phyloP scores from a whole-genome alignment of 2,329 filamentous ascomycete species.

The Aureobasidium sp. region DNA sequence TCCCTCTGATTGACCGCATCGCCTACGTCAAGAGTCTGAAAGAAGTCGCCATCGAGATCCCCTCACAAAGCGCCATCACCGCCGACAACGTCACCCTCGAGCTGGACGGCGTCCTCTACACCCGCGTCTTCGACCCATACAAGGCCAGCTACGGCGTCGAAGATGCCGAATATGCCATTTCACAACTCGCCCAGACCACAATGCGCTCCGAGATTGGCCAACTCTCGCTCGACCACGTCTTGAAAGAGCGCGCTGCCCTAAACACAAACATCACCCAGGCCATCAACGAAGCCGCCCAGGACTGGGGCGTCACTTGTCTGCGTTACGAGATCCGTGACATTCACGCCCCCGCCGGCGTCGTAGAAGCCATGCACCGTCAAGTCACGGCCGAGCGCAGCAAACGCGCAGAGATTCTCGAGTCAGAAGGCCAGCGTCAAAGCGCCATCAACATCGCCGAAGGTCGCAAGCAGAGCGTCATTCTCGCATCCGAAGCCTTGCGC shows the following conservation, averaged over 20 bases:
- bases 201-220: conserved; percentile 99
- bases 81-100: conserved; percentile 97
- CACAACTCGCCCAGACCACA: conserved; percentile 93
- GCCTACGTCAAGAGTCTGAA: conserved; percentile 97
- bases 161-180: conserved; percentile 97
- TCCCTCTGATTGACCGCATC: conserved; percentile 90
- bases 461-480: conserved; percentile 91
- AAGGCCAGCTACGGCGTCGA: conserved; percentile 98
- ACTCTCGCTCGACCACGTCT: conserved; percentile 88
- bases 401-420: conserved; percentile 94
- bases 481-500: conserved; percentile 85
- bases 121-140: conserved; percentile 93
- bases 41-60: conserved; percentile 93
- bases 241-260: conserved; percentile 91
- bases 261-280: conserved; percentile 98
- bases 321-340: conserved; percentile 98
- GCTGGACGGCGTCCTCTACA: conserved; percentile 91
- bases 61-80: conserved; percentile 94
- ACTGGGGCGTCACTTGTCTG: conserved; percentile 93
- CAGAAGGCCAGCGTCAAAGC: conserved; percentile 90
- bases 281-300: conserved; percentile 95
- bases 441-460: conserved; percentile 99
- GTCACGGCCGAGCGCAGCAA: conserved; percentile 96
- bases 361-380: conserved; percentile 96
- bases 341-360: conserved; percentile 86